These are phyloP conservation scores for Bisporella sp. DNA, from an alignment of 2,329 filamentous ascomycete genomes.

Conservation along the genomic window DNA sequence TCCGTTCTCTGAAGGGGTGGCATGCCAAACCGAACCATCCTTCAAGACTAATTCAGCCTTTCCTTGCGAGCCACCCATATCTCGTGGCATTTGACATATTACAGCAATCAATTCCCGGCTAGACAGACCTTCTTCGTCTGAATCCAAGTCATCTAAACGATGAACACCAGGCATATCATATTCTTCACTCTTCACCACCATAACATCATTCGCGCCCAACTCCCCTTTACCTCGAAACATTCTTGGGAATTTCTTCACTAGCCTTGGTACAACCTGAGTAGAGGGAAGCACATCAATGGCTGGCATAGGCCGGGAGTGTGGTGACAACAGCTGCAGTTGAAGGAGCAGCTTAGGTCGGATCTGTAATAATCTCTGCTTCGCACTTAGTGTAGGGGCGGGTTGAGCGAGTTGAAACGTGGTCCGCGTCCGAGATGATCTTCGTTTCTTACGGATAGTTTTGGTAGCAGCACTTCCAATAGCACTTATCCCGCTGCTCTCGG, in stretches of 20 bases:
- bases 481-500: constrained; percentile 20
- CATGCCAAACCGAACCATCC: constrained; percentile 54
- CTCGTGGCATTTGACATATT: constrained; percentile 53
- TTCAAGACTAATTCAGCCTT: constrained; percentile 57
- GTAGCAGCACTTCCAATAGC: constrained; percentile 6
- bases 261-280: constrained; percentile 51
- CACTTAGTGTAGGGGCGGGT: constrained; percentile 51
- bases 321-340: constrained; percentile 62
- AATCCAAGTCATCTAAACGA: constrained; percentile 43
- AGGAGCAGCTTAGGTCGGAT: constrained; percentile 62
- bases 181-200: constrained; percentile 64
- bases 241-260: constrained; percentile 54
- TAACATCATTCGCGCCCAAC: constrained; percentile 61
- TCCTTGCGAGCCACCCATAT: constrained; percentile 36
- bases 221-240: constrained; percentile 57
- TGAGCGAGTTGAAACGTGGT: constrained; percentile 63
- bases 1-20: constrained; percentile 43
- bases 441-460: constrained; percentile 31
- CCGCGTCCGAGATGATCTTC: constrained; percentile 44
- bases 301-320: constrained; percentile 55
- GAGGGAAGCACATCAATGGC: constrained; percentile 69
- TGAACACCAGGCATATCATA: constrained; percentile 48
- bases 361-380: constrained; percentile 52
- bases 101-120: constrained; percentile 57
- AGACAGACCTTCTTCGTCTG: constrained; percentile 43